Percentiles rank a stretch among this genome's conserved stretches.
Conservation (phyloP, 768 basidiomycete species). For the Coprinopsis strossmayeri region DNA sequence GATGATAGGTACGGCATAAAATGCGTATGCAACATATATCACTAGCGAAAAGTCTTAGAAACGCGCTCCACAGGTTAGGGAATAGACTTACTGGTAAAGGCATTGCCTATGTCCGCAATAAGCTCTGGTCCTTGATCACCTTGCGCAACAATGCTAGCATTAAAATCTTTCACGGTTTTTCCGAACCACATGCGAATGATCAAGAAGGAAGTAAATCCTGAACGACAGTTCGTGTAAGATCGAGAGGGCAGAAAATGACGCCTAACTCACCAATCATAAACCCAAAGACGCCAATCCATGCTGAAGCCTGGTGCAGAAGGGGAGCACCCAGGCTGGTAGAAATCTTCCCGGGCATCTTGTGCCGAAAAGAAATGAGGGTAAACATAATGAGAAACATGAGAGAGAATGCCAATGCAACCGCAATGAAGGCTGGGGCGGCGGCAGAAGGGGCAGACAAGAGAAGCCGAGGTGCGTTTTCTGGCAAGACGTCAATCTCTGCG, state of each 20-base stretch:
- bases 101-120: conserved; percentile 59
- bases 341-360: conserved; percentile 51
- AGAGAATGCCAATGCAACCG: conserved; percentile 50
- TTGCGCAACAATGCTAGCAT: conserved; percentile 47
- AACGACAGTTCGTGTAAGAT: not conserved
- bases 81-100: conserved; percentile 59
- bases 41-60: conserved; percentile 33
- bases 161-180: conserved; percentile 75
- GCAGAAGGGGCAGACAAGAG: conserved; percentile 55
- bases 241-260: not conserved
- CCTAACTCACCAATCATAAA: conserved; percentile 56
- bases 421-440: conserved; percentile 58
- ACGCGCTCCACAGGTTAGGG: not conserved
- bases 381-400: conserved; percentile 60
- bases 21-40: conserved; percentile 75
- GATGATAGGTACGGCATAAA: conserved; percentile 64
- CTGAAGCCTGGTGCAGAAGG: conserved; percentile 47
- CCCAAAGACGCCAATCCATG: conserved; percentile 74
- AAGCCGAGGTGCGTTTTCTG: conserved; percentile 45
- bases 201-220: conserved; percentile 64
- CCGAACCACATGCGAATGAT: conserved; percentile 78
- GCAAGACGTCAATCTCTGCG: conserved; percentile 61
- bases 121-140: conserved; percentile 52
- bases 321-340: conserved; percentile 49
- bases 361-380: conserved; percentile 59